phyloP scores from a whole-genome alignment of 2,329 filamentous ascomycete genomes.

The Claviceps digitariae region DNA sequence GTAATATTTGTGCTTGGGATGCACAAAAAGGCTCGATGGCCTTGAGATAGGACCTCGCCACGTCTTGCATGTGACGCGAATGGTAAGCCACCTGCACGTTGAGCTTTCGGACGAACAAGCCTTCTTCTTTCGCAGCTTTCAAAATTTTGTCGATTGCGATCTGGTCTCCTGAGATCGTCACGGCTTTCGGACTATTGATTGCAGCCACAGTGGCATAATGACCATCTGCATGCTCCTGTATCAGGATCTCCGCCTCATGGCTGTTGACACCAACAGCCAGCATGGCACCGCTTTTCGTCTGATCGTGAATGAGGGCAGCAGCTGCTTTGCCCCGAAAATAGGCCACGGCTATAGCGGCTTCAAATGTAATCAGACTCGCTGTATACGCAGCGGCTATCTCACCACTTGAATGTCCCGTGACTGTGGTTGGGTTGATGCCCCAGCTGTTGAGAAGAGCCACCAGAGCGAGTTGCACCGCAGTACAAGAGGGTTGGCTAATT shows the following conservation, averaged over 20 bases:
- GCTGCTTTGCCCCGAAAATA: constrained; percentile 10
- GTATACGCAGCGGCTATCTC: constrained; percentile 23
- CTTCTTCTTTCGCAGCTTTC: constrained; percentile 11
- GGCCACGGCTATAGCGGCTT: constrained; percentile 8
- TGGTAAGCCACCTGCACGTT: constrained; percentile 20
- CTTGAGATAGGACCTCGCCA: constrained; percentile 3
- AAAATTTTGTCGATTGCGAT: constrained; percentile 13
- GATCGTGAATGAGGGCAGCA: constrained; percentile 1
- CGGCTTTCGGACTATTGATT: constrained; percentile 15
- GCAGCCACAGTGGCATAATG: constrained; percentile 12
- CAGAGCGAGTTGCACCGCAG: constrained; percentile 24
- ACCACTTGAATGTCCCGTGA: constrained; percentile 20
- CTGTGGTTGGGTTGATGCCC: constrained; percentile 12
- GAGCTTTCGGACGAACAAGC: constrained; percentile 19
- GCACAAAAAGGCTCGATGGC: constrained; percentile 3
- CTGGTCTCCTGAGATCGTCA: constrained; percentile 19
- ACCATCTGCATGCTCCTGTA: constrained; percentile 2
- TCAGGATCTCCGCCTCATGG: constrained; percentile 1
- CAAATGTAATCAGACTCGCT: constrained; percentile 13
- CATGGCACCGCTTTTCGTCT: constrained; percentile 11
- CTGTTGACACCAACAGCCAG: constrained; percentile 14
- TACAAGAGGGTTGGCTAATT: constrained; percentile 21
- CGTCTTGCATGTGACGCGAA: constrained; percentile 11
- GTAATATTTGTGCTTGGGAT: neutral
- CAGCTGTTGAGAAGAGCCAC: constrained; percentile 17